Conservation (phyloP, 2,329 filamentous ascomycete species). For the Pezicula carpinea region DNA sequence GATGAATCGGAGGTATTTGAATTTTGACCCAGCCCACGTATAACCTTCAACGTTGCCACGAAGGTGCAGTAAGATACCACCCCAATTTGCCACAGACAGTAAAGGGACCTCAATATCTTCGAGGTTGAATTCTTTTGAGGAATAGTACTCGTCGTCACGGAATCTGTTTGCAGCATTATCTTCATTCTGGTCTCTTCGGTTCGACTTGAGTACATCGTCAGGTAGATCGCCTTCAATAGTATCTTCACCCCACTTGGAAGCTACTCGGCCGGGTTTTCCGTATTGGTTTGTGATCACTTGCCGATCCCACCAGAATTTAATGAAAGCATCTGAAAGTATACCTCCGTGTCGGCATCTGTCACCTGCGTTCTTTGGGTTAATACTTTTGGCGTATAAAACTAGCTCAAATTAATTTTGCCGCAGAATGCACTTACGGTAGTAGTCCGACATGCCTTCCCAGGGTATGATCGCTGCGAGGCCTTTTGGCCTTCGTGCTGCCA, state of each 20-base stretch:
- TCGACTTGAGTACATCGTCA: slow-evolving; percentile 44
- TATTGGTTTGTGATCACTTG: slow-evolving; percentile 65
- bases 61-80: slow-evolving; percentile 64
- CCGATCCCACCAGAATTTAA: slow-evolving; percentile 61
- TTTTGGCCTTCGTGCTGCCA: slow-evolving; percentile 46
- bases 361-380: slow-evolving; percentile 11
- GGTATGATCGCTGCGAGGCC: slow-evolving; percentile 47
- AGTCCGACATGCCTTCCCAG: slow-evolving; percentile 53
- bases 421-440: slow-evolving; percentile 32
- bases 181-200: slow-evolving; percentile 41
- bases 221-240: slow-evolving; percentile 54
- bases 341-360: slow-evolving; percentile 56
- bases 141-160: slow-evolving; percentile 14
- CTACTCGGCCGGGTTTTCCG: slow-evolving; percentile 44
- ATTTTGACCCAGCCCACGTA: slow-evolving; percentile 55
- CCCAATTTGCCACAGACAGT: slow-evolving; percentile 66
- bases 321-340: slow-evolving; percentile 52
- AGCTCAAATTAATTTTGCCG: slow-evolving; percentile 18
- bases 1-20: slow-evolving; percentile 67
- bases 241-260: slow-evolving; percentile 26
- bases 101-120: slow-evolving; percentile 65
- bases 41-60: slow-evolving; percentile 66
- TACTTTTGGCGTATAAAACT: too few relatives aligned
- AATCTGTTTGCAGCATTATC: slow-evolving; percentile 31
- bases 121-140: slow-evolving; percentile 47